These are phyloP conservation scores for Fusarium ramigenum DNA, from an alignment of 2,329 filamentous ascomycete genomes.

Conservation along the genomic window DNA sequence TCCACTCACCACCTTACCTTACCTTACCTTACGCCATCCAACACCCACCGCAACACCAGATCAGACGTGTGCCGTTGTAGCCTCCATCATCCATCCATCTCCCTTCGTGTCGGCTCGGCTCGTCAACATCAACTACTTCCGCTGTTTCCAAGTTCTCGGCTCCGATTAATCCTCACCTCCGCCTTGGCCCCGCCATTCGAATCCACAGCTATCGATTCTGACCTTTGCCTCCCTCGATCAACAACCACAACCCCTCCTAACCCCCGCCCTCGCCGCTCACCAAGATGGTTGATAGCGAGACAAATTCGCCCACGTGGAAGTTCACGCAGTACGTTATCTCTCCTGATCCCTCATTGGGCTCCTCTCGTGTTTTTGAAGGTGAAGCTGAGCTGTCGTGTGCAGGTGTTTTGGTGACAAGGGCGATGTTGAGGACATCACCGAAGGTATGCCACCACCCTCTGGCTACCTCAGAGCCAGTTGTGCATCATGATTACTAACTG, in stretches of 20 bases:
- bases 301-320: constrained; percentile 97
- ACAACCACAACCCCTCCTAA: constrained; percentile 35
- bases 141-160: constrained; percentile 16
- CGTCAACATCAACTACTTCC: constrained; percentile 18
- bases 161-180: constrained; percentile 29
- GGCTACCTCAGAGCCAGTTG: constrained; percentile 20
- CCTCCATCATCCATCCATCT: constrained; percentile 30
- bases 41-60: constrained; percentile 36
- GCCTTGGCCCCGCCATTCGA: constrained; percentile 34
- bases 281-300: constrained; percentile 97
- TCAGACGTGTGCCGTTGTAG: constrained; percentile 33
- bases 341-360: not conserved
- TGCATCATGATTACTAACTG: constrained; percentile 33
- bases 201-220: constrained; percentile 29
- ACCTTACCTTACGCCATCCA: constrained; percentile 20
- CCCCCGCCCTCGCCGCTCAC: constrained; percentile 47
- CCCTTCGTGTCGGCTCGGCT: constrained; percentile 20
- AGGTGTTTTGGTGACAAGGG: constrained; percentile 99
- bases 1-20: constrained; percentile 19
- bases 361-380: constrained; percentile 5
- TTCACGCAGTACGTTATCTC: constrained; percentile 88
- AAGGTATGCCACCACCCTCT: constrained; percentile 68
- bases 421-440: constrained; percentile 98
- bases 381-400: constrained; percentile 36
- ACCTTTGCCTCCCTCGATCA: constrained; percentile 37